A percentile compares a stretch with the other conserved stretches of the same genome.
Evolutionary conservation across 805 yeast species (phyloP).

Genomic region (Candida nemodendra): DNA sequence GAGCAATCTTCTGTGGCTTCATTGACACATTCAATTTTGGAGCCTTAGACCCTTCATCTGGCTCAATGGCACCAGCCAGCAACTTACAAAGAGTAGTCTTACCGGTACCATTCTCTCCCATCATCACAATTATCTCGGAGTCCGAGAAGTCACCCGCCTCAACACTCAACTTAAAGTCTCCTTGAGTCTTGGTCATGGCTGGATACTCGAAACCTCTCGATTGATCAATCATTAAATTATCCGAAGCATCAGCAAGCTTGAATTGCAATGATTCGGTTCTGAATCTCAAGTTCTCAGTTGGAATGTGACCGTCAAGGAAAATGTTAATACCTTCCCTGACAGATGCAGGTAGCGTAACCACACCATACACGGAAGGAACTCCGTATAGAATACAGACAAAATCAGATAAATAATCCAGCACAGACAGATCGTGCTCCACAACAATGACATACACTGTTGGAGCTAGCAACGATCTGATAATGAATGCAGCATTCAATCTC

Average conservation of each 20-base stretch:
- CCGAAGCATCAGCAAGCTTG: conserved; percentile 87
- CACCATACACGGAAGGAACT: conserved; percentile 98
- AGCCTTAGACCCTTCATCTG: conserved; percentile 76
- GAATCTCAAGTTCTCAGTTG: conserved; percentile 94
- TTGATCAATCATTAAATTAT: conserved; percentile 71
- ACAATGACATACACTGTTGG: conserved; percentile 85
- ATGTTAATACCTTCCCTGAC: conserved; percentile 99
- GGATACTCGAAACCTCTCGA: conserved; percentile 79
- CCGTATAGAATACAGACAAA: conserved; percentile 96
- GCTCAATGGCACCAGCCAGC: conserved; percentile 87
- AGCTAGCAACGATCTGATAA: conserved; percentile 80
- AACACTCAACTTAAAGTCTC: conserved; percentile 85
- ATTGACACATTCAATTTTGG: conserved; percentile 91
- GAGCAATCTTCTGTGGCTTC: conserved; percentile 99
- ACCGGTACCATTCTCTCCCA: conserved; percentile 99
- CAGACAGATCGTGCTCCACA: conserved; percentile 98
- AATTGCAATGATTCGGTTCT: conserved; percentile 95
- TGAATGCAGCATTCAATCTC: conserved; percentile 95
- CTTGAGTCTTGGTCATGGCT: conserved; percentile 83
- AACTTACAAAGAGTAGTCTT: conserved; percentile 96
- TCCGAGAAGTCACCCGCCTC: conserved; percentile 90
- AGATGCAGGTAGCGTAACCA: conserved; percentile 92
- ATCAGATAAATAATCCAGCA: conserved; percentile 94
- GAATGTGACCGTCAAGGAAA: conserved; percentile 97
- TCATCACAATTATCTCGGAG: conserved; percentile 96